These are phyloP conservation scores for Talaromyces sp. DNA, from an alignment of 2,329 filamentous ascomycete species.

Conservation along the genomic window DNA sequence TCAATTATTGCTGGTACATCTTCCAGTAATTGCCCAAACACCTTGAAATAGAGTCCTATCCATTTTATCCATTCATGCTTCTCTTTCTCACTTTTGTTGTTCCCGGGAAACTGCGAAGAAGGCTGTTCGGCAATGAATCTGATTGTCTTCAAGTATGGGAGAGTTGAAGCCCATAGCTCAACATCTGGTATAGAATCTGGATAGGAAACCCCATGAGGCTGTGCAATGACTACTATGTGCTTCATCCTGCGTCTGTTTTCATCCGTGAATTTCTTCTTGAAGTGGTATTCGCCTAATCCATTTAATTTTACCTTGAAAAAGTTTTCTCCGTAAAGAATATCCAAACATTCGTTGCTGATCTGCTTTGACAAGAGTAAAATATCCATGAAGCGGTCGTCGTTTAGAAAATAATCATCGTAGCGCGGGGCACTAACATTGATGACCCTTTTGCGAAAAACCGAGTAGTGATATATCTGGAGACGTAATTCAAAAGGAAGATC, in stretches of 20 bases:
- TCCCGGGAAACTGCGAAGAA: too few relatives aligned
- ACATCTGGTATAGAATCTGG: neutral
- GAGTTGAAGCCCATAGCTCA: neutral
- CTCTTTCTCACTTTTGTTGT: neutral
- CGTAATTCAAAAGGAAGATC: neutral
- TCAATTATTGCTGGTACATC: neutral
- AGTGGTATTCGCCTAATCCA: neutral
- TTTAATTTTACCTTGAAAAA: neutral
- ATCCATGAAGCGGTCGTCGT: neutral
- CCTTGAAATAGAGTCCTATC: neutral
- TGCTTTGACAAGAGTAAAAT: neutral
- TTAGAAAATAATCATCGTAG: neutral
- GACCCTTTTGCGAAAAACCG: neutral
- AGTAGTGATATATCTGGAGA: neutral
- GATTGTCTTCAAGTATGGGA: neutral
- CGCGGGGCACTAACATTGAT: neutral
- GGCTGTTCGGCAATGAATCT: neutral
- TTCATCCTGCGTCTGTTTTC: neutral
- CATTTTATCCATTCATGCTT: neutral
- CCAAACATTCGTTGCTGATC: neutral
- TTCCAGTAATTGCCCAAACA: neutral
- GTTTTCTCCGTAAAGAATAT: neutral
- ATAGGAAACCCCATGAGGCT: neutral
- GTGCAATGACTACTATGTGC: neutral
- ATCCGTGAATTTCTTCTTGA: neutral